These are phyloP conservation scores for Salix purpurea DNA, from an alignment of 345 rosid species.

Conservation along the genomic window DNA sequence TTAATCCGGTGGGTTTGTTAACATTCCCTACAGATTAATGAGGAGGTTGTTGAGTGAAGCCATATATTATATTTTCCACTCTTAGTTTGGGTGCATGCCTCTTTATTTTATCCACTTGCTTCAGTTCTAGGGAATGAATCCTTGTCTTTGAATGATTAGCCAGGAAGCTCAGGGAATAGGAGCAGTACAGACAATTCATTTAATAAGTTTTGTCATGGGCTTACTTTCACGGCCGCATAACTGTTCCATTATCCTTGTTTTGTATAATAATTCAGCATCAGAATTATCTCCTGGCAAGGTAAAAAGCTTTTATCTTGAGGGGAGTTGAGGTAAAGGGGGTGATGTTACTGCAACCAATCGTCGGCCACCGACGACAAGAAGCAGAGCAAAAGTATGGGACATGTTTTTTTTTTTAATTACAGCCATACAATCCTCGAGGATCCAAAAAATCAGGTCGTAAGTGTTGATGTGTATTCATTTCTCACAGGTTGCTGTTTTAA, in stretches of 20 bases:
- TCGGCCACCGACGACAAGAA: constrained; percentile 6
- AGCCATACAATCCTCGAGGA: constrained; percentile 7
- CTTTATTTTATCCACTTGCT: neutral
- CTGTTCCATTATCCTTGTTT: constrained; percentile 4
- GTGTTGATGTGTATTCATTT: neutral
- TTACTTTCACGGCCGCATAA: constrained; percentile 4
- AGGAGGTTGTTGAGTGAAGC: neutral
- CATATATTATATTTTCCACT: neutral
- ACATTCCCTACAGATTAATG: neutral
- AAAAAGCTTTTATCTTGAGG: neutral
- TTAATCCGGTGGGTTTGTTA: neutral
- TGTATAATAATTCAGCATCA: no score
- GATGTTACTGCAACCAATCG: neutral
- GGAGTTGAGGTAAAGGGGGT: neutral
- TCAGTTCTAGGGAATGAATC: constrained; percentile 9
- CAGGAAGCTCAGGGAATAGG: neutral
- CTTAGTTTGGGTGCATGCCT: neutral
- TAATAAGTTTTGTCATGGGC: neutral
- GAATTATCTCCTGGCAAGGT: no score
- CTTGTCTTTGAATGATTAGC: constrained; percentile 15
- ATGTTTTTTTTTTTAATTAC: neutral
- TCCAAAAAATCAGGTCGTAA: constrained; percentile 2
- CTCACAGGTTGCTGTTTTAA: neutral
- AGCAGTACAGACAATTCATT: no score
- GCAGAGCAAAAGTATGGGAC: neutral